Conservation (phyloP, 352 stramenopile species). For the Phytophthora sp. region DNA sequence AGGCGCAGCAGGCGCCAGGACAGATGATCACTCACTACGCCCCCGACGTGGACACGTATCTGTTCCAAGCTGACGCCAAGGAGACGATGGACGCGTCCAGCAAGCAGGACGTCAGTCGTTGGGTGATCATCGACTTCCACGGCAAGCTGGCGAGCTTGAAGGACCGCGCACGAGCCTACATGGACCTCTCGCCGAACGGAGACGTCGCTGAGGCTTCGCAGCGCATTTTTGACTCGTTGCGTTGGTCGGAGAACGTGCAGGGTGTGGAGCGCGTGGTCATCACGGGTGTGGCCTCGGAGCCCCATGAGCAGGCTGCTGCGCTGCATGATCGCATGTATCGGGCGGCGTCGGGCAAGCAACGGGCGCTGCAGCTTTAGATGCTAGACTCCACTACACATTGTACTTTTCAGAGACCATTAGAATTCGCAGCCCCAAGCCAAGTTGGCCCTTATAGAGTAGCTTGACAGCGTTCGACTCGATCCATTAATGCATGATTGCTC, state of each 20-base stretch:
- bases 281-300: conserved; percentile 51
- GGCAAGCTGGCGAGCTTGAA: conserved; percentile 55
- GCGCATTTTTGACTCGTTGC: conserved; percentile 84
- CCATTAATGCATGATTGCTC: conserved; percentile 10
- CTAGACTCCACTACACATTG: conserved; percentile 7
- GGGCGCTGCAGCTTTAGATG: conserved; percentile 50
- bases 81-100: conserved; percentile 41
- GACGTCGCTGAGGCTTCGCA: conserved; percentile 76
- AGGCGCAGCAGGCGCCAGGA: conserved; percentile 92
- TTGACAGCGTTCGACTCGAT: conserved; percentile 13
- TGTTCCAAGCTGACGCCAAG: conserved; percentile 57
- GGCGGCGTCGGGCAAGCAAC: conserved; percentile 76
- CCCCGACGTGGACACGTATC: conserved; percentile 92
- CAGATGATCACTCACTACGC: conserved; percentile 98
- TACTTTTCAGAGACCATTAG: conserved; percentile 28
- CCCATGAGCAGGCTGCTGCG: conserved; percentile 77
- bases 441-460: conserved; percentile 16
- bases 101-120: conserved; percentile 46
- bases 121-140: conserved; percentile 87
- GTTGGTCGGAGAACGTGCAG: conserved; percentile 81
- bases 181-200: conserved; percentile 77
- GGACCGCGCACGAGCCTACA: conserved; percentile 63
- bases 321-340: conserved; percentile 87
- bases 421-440: conserved; percentile 7
- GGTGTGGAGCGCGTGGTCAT: conserved; percentile 77